A percentile compares a stretch with the other conserved stretches of the same genome.
Conservation (phyloP, 2,329 filamentous ascomycete species). For the Lasiodiplodia theobromae region DNA sequence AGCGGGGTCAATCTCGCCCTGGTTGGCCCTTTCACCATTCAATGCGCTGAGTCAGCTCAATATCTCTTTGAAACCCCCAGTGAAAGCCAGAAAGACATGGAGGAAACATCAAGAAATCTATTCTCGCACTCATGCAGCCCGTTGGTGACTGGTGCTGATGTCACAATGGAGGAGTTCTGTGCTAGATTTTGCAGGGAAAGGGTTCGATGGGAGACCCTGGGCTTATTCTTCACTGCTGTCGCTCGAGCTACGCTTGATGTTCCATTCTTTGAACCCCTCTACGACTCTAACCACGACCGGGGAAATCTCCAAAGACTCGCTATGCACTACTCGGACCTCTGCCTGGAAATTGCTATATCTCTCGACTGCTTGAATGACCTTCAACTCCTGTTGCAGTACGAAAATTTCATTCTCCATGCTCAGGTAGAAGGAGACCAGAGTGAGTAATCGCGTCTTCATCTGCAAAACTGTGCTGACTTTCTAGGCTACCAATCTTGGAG, state of each 20-base stretch:
- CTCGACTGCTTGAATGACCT: slow-evolving; percentile 52
- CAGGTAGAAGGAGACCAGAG: slow-evolving; percentile 31
- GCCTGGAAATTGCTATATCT: slow-evolving; percentile 46
- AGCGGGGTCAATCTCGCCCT: slow-evolving; percentile 39
- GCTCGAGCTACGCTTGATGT: slow-evolving; percentile 46
- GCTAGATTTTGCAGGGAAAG: slow-evolving; percentile 36
- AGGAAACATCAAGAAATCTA: slow-evolving; percentile 22
- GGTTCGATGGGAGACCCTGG: slow-evolving; percentile 51
- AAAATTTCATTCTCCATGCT: slow-evolving; percentile 32
- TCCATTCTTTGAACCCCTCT: slow-evolving; percentile 35
- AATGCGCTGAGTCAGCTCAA: slow-evolving; percentile 34
- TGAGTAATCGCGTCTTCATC: slow-evolving; percentile 36
- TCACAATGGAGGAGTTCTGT: slow-evolving; percentile 28
- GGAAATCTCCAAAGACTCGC: slow-evolving; percentile 43
- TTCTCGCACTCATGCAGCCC: slow-evolving; percentile 32
- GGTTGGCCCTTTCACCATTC: slow-evolving; percentile 35
- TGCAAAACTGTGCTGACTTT: not conserved
- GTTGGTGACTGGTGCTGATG: slow-evolving; percentile 19
- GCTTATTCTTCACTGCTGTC: slow-evolving; percentile 49
- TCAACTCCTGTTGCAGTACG: slow-evolving; percentile 47
- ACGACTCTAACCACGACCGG: slow-evolving; percentile 33
- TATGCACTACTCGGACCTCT: slow-evolving; percentile 45
- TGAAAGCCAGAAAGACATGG: not conserved
- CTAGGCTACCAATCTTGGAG: slow-evolving; percentile 58
- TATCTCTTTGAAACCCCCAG: slow-evolving; percentile 30